Evolutionary conservation across 768 basidiomycete genomes (phyloP), one percentile per base, ranked within the genome.

Genomic region (Mycena vitilis): DNA sequence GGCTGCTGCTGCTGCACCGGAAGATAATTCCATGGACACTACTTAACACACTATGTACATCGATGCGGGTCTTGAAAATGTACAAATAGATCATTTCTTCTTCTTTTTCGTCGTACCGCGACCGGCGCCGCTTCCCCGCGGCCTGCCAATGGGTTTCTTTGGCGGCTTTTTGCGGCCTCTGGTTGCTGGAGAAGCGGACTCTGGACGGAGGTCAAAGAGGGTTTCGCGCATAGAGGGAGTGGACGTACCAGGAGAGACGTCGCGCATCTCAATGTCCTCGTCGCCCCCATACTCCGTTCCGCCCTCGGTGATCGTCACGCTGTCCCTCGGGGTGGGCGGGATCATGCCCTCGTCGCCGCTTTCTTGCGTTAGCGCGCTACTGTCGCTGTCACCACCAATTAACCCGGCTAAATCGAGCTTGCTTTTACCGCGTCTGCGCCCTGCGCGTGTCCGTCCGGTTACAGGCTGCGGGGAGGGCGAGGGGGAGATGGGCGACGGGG

Each of bases 361-460:
- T 77, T 94, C 92, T 75, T 92, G 89, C 5, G 93, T 95, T 73
- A 95, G 76, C 34, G 91, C 93, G 70, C 93, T 94, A 73, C 91
- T 93, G 70, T 94, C 93, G 74, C 93, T 94, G 74, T 95, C 92
- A 1, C 93, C 93, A 16, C 88, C 89, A 2, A 94, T 87, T n/a
- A 94, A 78, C 0, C 92, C 92, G 0, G 92, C 91, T 79, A 91
- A 81, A 64, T 89, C 87, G 9, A 87, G 83, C 71, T 88, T 88
- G 25, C 85, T 87, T 68, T 82, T 84, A 25, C 83, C 81, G 49
- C 84, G 83, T 40, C 79, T 83, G 23, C 73, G 68, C 13, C 77
- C 73, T 1, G 70, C 74, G 18, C 79, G 76, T n/a, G 73, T 71
- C 0, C 76, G 69, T 12, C 75, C 74, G 49, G 73, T 74, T 47